Conservation (phyloP, 140 eudicot species). For the Ambrosia hybrid region DNA sequence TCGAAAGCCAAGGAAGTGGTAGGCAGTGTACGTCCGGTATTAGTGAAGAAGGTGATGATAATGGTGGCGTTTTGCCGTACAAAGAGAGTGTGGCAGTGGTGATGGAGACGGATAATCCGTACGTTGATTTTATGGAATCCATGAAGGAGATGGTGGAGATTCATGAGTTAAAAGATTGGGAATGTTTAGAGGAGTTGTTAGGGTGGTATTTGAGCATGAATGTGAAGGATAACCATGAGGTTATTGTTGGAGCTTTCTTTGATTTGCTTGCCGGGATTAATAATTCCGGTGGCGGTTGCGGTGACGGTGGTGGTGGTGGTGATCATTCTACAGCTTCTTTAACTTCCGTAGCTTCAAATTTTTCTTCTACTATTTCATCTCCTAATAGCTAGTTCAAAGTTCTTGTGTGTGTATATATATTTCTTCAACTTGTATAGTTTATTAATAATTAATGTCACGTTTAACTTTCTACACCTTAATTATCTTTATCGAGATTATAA, state of each 20-base stretch:
- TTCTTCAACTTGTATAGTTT: too few species aligned
- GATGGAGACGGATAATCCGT: constrained; percentile 74
- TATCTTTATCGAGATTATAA: too few species aligned
- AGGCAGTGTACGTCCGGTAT: constrained; percentile 1
- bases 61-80: constrained; percentile 26
- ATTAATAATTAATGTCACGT: too few species aligned
- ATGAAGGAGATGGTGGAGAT: constrained; percentile 90
- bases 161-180: constrained; percentile 69
- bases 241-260: constrained; percentile 77
- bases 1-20: constrained; percentile 24
- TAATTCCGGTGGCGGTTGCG: not conserved
- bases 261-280: constrained; percentile 56
- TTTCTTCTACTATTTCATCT: constrained; percentile 40
- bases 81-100: constrained; percentile 60
- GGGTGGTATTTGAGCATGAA: constrained; percentile 81
- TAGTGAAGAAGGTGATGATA: not conserved
- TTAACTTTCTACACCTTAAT: too few species aligned
- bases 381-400: constrained; percentile 9
- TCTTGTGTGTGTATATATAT: not conserved
- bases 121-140: constrained; percentile 71
- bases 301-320: constrained; percentile 1
- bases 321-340: constrained; percentile 29
- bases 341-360: constrained; percentile 42
- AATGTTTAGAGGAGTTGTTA: constrained; percentile 67
- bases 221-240: constrained; percentile 59